Evolutionary conservation across 2,329 filamentous ascomycete genomes (phyloP).

Genomic region (Lojkania enalia): DNA sequence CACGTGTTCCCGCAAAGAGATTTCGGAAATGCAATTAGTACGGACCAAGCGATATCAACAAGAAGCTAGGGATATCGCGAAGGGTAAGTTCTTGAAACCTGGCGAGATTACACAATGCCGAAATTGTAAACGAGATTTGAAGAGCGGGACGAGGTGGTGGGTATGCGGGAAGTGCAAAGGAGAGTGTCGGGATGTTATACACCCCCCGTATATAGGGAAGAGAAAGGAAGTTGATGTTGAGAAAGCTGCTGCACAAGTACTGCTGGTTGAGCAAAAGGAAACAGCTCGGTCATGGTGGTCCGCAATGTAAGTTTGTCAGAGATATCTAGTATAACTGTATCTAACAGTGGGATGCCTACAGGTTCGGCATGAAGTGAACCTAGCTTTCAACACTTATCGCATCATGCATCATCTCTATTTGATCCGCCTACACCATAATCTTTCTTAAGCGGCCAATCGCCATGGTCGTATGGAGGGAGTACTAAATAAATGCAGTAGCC

Average conservation of each 20-base stretch:
- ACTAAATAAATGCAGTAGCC: too few species aligned
- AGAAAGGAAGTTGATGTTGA: conserved; percentile 14
- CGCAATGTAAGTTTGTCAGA: conserved; percentile 6
- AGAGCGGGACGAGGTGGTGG: conserved; percentile 22
- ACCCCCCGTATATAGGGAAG: conserved; percentile 17
- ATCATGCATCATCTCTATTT: too few species aligned
- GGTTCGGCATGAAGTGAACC: too few species aligned
- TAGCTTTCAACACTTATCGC: too few species aligned
- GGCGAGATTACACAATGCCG: conserved; percentile 13
- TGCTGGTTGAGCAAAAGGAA: neutral
- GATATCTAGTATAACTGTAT: too few species aligned
- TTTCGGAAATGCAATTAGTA: conserved; percentile 3
- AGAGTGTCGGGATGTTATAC: conserved; percentile 21
- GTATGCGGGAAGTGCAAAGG: conserved; percentile 21
- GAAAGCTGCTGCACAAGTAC: conserved; percentile 5
- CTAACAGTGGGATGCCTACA: neutral
- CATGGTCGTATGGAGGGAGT: too few species aligned
- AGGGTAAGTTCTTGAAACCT: conserved; percentile 1
- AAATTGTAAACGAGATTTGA: conserved; percentile 15
- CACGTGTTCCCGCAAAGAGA: conserved; percentile 6
- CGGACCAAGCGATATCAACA: conserved; percentile 17
- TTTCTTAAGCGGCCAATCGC: too few species aligned
- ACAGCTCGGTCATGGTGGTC: conserved; percentile 8
- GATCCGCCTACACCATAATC: too few species aligned
- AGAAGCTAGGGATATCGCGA: conserved; percentile 17